A percentile compares a stretch with the other conserved stretches of the same genome.
These are phyloP conservation scores for Hygrocybe punicea DNA, from an alignment of 768 basidiomycete genomes.

Conservation along the genomic window DNA sequence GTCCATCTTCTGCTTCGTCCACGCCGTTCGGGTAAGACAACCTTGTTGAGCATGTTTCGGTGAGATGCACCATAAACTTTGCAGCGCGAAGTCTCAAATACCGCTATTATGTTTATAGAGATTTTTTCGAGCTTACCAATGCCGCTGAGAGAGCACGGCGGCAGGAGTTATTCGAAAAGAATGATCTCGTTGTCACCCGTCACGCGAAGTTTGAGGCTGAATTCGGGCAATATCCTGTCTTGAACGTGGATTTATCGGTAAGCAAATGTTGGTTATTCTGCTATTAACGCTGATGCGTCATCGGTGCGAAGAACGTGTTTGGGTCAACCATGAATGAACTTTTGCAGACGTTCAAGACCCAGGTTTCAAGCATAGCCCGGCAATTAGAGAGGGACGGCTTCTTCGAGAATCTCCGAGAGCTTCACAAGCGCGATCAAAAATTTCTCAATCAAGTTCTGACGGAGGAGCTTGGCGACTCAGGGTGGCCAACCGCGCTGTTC, in stretches of 20 bases:
- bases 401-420: background rate
- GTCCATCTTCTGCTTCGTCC: slow-evolving; percentile 4
- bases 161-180: background rate
- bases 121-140: background rate
- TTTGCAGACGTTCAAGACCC: background rate
- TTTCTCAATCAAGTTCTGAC: background rate
- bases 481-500: slow-evolving; percentile 1
- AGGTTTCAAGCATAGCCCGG: background rate
- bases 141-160: background rate
- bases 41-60: slow-evolving; percentile 5
- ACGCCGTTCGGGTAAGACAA: slow-evolving; percentile 1
- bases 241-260: slow-evolving; percentile 1
- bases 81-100: background rate
- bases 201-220: background rate
- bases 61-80: background rate
- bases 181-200: background rate
- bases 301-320: slow-evolving; percentile 1
- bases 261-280: background rate
- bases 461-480: background rate
- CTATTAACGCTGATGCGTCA: background rate
- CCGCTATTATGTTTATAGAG: background rate
- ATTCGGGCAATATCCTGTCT: slow-evolving; percentile 4
- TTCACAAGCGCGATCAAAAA: background rate
- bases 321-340: background rate
- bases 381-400: background rate